A percentile compares a stretch with the other conserved stretches of the same genome.
Conservation (phyloP, 306 rosid species). For the Dalbergia oliveri region DNA sequence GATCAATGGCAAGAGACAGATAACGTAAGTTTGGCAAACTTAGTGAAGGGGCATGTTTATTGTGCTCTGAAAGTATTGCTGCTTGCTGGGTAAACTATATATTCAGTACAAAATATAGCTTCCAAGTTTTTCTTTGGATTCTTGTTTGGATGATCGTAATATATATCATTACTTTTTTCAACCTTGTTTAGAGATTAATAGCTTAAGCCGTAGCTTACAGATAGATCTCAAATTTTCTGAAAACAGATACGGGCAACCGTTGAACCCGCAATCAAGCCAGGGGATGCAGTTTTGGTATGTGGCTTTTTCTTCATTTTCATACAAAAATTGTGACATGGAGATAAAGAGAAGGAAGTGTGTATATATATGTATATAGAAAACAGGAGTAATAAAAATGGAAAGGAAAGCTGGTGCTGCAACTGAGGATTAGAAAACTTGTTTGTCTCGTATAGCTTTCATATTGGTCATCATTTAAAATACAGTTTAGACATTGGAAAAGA, state of each 20-base stretch:
- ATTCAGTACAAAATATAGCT: too few relatives aligned
- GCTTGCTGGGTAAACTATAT: too few relatives aligned
- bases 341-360: background rate
- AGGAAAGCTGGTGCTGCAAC: background rate
- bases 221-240: conserved; percentile 33
- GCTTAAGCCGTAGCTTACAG: conserved; percentile 4
- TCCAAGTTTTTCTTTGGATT: too few relatives aligned
- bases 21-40: conserved; percentile 51
- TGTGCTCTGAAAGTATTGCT: too few relatives aligned
- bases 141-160: too few relatives aligned
- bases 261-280: conserved; percentile 94
- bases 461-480: background rate
- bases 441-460: background rate
- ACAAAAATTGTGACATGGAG: background rate
- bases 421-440: background rate
- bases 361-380: background rate
- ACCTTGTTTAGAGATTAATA: background rate
- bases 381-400: background rate
- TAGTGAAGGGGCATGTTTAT: too few relatives aligned
- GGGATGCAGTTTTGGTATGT: conserved; percentile 84
- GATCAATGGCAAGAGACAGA: conserved; percentile 75
- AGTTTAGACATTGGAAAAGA: background rate
- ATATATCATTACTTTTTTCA: background rate
- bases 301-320: conserved; percentile 17
- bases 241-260: conserved; percentile 85